A percentile compares a stretch with the other conserved stretches of the same genome.
Conservation (phyloP, 345 rosid genomes). For the Linum tenue region DNA sequence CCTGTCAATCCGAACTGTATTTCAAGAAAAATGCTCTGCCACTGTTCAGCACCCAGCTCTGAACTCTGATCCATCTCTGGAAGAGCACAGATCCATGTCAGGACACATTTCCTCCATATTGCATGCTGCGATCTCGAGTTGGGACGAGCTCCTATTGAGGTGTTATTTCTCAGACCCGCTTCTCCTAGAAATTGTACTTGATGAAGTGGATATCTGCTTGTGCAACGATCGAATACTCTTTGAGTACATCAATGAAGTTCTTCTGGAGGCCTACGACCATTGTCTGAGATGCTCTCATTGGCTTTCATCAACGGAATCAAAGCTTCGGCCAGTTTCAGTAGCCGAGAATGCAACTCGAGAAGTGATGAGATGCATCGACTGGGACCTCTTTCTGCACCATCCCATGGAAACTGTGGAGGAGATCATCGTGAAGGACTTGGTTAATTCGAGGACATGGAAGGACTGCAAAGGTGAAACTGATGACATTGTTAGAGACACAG, state of each 20-base stretch:
- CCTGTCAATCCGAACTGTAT: slow-evolving; percentile 13
- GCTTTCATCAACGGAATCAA: slow-evolving; percentile 25
- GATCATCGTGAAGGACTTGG: slow-evolving; percentile 39
- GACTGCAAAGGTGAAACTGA: slow-evolving; percentile 35
- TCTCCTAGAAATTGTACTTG: slow-evolving; percentile 33
- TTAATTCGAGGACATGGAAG: slow-evolving; percentile 40
- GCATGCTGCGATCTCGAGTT: slow-evolving; percentile 35
- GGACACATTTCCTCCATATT: slow-evolving; percentile 35
- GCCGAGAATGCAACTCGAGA: slow-evolving; percentile 26
- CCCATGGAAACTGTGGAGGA: slow-evolving; percentile 33
- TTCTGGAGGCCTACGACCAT: slow-evolving; percentile 30
- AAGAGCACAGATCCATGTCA: slow-evolving; percentile 26
- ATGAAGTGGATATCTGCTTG: slow-evolving; percentile 22
- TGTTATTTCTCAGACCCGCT: slow-evolving; percentile 28
- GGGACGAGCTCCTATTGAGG: slow-evolving; percentile 43
- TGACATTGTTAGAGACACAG: slow-evolving; percentile 36
- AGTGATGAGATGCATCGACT: slow-evolving; percentile 43
- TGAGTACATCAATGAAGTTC: slow-evolving; percentile 49
- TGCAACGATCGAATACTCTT: slow-evolving; percentile 33
- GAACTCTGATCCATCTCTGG: neutral
- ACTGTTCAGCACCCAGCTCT: slow-evolving; percentile 7
- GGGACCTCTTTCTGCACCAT: slow-evolving; percentile 23
- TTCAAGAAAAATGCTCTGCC: slow-evolving; percentile 18
- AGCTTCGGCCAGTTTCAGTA: slow-evolving; percentile 11
- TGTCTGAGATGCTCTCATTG: slow-evolving; percentile 34